Evolutionary conservation across 495 filamentous ascomycete genomes (phyloP), one percentile per base, ranked within the genome.

Genomic region (Amphirosellinia nigrospora): DNA sequence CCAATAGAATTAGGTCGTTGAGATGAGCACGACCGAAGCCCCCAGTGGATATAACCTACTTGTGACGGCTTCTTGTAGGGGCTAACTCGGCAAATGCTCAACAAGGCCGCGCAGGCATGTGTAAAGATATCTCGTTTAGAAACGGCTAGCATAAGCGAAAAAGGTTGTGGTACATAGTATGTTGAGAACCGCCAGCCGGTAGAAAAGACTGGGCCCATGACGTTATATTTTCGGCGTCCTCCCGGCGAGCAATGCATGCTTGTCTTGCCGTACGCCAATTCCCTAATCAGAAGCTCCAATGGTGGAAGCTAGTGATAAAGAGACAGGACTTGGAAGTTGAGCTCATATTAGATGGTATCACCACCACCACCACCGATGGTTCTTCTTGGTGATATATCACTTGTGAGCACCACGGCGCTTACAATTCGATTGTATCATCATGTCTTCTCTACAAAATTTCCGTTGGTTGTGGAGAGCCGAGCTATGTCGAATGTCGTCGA

Each of bases 401-500:
- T 23, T 30, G 58, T 13, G 9, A 43, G 15, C 15, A 43, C 23
- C 30, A 21, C 6, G 9, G 32, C 4, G 16, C 0, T 21, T 38
- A 19, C 38, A 30, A 28, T 43, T n/a, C 10, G 21, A 10, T 43
- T 26, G 59, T 26, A 62, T 45, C 38, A 26, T 11, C 2, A 23
- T 45, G 15, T 45, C n/a, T n/a, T 30, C 39, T 11, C 10, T 39
- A 15, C 5, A 11, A 21, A 8, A 16, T 23, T 9, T 43, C n/a
- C 19, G n/a, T 6, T 48, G 7, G 45, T 48, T 11, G 45, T 43
- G 38, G 13, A 11, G 39, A 21, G 16, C 7, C 19, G 28, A 64
- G 41, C 21, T 13, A 38, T n/a, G 26, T 64, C 28, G 61, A 50
- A 38, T 48, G 43, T 48, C 41, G 61, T 64, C 43, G 61, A 50